Base-by-base conservation (phyloP, 1,284 basidiomycete genomes). In the Irpex lacteus region DNA sequence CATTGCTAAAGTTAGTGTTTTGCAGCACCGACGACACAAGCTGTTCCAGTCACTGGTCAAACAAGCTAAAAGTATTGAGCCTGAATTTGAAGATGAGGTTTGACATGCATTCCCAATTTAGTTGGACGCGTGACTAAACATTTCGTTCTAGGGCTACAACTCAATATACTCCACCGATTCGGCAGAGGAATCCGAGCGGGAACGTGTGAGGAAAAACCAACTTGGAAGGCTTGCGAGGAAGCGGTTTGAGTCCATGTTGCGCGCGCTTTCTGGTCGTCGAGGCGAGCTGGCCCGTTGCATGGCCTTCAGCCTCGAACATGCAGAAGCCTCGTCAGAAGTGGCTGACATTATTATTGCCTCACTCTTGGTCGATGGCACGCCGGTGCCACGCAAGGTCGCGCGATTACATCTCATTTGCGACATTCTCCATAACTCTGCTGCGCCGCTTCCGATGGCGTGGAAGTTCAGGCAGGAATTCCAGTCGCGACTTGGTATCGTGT, bases 381-480 rank as follows among this genome's bases (percentile, higher is more conserved):
- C 98, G 0, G 91, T 99, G 9, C 96, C 98, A 44, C 89, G 96
- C 68, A 99, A 99, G 75, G 86, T 99, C 58, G 95, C 98, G 5
- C 89, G 98, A 6, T 85, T 99, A 32, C 91, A 98, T 77, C 85
- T 98, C 56, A 93, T 99, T 61, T 98, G 96, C 71, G 98, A 99
- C 73, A 98, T 99, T 67, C 83, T 99, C 34, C 96, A 98, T 80
- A 99, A 99, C 75, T 95, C 94, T 2, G 96, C 95, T 47, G 91
- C 90, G 4, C 81, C 94, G 3, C 83, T 96, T 7, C 90, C 93
- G 1, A 93, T 91, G 75, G 94, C 94, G 15, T 98, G 96, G 96
- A 94, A 94, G 74, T 98, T 94, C 76, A 88, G 96, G 38, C 89
- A 93, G 66, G 92, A 95, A 68, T 96, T 98, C 70, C 95, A 98